Percentiles rank a stretch among this genome's conserved stretches.
These are phyloP conservation scores for Linum usitatissimum DNA, from an alignment of 345 rosid species.

Conservation along the genomic window DNA sequence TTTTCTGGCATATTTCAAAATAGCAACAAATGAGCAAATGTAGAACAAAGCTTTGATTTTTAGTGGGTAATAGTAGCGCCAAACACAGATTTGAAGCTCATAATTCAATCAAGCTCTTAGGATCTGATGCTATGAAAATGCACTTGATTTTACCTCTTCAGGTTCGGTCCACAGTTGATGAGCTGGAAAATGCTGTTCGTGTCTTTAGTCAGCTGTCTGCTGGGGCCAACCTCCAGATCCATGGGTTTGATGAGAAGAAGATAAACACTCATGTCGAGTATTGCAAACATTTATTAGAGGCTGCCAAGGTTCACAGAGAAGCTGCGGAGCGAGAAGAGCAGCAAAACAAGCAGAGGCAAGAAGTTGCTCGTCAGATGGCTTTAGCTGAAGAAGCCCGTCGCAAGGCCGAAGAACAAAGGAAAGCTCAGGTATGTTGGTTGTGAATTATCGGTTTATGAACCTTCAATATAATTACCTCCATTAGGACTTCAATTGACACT, in stretches of 20 bases:
- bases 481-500: neutral
- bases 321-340: constrained; percentile 90
- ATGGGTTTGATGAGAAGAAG: constrained; percentile 94
- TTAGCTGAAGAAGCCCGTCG: constrained; percentile 98
- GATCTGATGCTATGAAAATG: no score
- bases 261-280: constrained; percentile 94
- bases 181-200: constrained; percentile 91
- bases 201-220: constrained; percentile 78
- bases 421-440: constrained; percentile 48
- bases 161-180: constrained; percentile 92
- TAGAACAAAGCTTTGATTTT: no score
- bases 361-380: constrained; percentile 90
- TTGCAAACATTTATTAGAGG: constrained; percentile 86
- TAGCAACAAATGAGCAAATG: no score
- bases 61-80: no score
- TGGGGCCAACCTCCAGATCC: constrained; percentile 82
- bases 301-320: constrained; percentile 88
- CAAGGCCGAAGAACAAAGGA: constrained; percentile 92
- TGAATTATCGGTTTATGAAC: constrained; percentile 3
- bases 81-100: no score
- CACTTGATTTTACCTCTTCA: constrained; percentile 20
- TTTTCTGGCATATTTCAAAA: no score
- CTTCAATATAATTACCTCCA: neutral
- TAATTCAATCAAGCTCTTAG: no score
- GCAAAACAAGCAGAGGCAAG: constrained; percentile 81